Conservation (phyloP, 768 basidiomycete species). For the Mycena amicta region DNA sequence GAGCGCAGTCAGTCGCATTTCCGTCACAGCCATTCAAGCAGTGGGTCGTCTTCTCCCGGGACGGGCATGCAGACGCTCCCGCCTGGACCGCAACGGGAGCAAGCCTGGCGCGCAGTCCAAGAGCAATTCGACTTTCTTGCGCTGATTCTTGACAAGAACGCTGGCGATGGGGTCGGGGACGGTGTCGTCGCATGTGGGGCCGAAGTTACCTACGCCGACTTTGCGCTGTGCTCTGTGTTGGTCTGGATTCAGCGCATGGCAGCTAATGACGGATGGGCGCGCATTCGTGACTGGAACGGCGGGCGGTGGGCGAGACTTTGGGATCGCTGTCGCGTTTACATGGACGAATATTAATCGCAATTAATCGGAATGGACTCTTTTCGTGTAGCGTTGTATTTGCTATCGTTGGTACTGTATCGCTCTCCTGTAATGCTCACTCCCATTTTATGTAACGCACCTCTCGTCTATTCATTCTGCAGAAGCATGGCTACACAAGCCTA, state of each 20-base stretch:
- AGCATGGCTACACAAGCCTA: not conserved
- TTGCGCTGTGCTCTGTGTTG: conserved; percentile 69
- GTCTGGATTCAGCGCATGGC: conserved; percentile 77
- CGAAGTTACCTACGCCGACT: conserved; percentile 73
- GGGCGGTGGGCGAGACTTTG: conserved; percentile 68
- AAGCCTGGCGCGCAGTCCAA: conserved; percentile 64
- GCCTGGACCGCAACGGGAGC: conserved; percentile 54
- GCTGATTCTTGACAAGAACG: conserved; percentile 67
- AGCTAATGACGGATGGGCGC: conserved; percentile 72
- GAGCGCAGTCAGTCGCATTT: conserved; percentile 58
- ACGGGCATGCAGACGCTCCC: conserved; percentile 15
- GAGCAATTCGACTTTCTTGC: conserved; percentile 71
- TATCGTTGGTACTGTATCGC: too few species aligned
- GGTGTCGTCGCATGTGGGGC: conserved; percentile 66
- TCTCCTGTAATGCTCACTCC: too few species aligned
- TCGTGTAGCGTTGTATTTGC: conserved; percentile 1
- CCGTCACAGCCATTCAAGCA: conserved; percentile 16
- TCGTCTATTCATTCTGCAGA: not conserved
- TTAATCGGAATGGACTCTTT: not conserved
- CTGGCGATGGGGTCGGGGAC: conserved; percentile 51
- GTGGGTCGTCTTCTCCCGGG: not conserved
- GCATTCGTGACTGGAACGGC: conserved; percentile 68
- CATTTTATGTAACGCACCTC: not conserved
- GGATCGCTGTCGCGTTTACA: conserved; percentile 63
- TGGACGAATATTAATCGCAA: conserved; percentile 60